A percentile compares a stretch with the other conserved stretches of the same genome.
These are phyloP conservation scores for Neurospora sp. DNA, from an alignment of 495 filamentous ascomycete genomes.

Conservation along the genomic window DNA sequence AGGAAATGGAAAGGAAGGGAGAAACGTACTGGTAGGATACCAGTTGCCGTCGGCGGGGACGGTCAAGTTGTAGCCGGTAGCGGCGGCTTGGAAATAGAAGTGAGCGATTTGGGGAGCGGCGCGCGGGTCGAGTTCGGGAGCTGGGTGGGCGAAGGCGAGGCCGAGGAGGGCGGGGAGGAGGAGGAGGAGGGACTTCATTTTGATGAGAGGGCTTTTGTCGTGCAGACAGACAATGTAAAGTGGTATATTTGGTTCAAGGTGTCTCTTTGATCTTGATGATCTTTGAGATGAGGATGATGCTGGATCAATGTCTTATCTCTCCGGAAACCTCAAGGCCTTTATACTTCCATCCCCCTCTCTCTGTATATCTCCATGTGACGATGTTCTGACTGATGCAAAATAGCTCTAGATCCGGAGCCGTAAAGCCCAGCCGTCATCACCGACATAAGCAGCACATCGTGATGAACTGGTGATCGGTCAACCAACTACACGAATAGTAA, in stretches of 20 bases:
- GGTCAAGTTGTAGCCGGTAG: conserved; percentile 15
- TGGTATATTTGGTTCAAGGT: not conserved
- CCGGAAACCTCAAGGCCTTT: not conserved
- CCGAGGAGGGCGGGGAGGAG: conserved; percentile 3
- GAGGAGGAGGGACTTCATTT: conserved; percentile 11
- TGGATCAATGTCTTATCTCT: not conserved
- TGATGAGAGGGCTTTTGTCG: not conserved
- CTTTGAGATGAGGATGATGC: not conserved
- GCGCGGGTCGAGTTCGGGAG: conserved; percentile 11
- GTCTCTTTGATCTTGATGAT: not conserved
- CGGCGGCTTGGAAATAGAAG: conserved; percentile 20
- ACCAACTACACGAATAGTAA: not conserved
- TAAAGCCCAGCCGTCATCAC: not conserved
- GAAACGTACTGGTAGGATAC: conserved; percentile 12
- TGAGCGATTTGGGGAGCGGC: conserved; percentile 15
- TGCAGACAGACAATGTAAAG: not conserved
- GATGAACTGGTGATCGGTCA: not conserved
- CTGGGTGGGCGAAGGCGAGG: conserved; percentile 2
- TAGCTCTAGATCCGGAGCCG: not conserved
- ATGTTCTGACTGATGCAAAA: not conserved
- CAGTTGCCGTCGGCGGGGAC: conserved; percentile 19
- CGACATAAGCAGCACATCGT: not conserved
- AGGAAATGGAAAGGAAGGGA: no score
- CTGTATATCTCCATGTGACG: not conserved
- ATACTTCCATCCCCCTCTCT: not conserved